These are phyloP conservation scores for Phaffia rhodozyma DNA, from an alignment of 1,284 basidiomycete genomes.

Conservation along the genomic window DNA sequence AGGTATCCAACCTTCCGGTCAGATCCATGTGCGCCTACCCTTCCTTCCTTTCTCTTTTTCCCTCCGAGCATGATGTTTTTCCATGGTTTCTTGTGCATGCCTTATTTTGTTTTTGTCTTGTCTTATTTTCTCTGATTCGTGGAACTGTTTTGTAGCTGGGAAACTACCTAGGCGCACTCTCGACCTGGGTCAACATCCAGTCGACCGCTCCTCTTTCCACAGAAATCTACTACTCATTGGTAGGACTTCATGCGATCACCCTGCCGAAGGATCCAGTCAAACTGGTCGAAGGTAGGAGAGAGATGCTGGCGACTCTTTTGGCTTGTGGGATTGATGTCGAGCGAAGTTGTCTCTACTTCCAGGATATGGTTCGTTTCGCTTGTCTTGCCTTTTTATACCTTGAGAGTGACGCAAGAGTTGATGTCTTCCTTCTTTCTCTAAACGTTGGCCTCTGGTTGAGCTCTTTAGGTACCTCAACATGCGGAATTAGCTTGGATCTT, in stretches of 20 bases:
- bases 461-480: slow-evolving; percentile 61
- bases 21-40: slow-evolving; percentile 29
- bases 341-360: slow-evolving; percentile 67
- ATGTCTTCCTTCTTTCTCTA: neutral
- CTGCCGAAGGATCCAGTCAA: slow-evolving; percentile 65
- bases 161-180: slow-evolving; percentile 81
- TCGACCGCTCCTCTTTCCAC: slow-evolving; percentile 47
- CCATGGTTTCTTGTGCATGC: slow-evolving; percentile 49
- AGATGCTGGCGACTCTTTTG: slow-evolving; percentile 72
- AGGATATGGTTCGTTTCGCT: slow-evolving; percentile 57
- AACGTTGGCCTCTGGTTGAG: too few species aligned
- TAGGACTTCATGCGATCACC: slow-evolving; percentile 84
- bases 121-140: neutral
- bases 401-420: neutral
- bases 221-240: slow-evolving; percentile 68
- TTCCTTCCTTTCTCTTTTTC: neutral
- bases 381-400: neutral
- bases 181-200: slow-evolving; percentile 77
- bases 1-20: slow-evolving; percentile 43
- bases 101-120: slow-evolving; percentile 45
- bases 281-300: slow-evolving; percentile 52
- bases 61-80: neutral
- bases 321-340: slow-evolving; percentile 75
- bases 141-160: slow-evolving; percentile 52
- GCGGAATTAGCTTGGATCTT: slow-evolving; percentile 85